phyloP scores from a whole-genome alignment of 495 filamentous ascomycete genomes.

The Penicillium parvum region DNA sequence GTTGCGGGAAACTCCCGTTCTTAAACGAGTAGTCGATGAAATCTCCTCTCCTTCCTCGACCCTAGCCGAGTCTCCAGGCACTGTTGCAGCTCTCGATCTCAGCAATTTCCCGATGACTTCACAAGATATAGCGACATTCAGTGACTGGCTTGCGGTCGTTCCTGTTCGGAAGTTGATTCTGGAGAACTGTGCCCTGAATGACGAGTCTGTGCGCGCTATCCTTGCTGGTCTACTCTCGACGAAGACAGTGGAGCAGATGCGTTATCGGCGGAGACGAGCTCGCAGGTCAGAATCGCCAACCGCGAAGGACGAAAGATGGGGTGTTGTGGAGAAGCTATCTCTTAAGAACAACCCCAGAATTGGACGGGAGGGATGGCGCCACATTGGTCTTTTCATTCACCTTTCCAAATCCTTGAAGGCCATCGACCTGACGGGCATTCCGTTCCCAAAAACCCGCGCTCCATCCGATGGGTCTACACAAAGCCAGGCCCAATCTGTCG shows the following conservation, averaged over 20 bases:
- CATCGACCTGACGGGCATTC: slow-evolving; percentile 79
- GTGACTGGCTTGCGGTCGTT: slow-evolving; percentile 91
- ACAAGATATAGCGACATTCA: slow-evolving; percentile 76
- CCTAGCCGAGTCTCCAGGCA: slow-evolving; percentile 56
- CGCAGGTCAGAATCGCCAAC: slow-evolving; percentile 20
- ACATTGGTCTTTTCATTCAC: slow-evolving; percentile 85
- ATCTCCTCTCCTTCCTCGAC: slow-evolving; percentile 64
- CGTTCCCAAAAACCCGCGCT: slow-evolving; percentile 56
- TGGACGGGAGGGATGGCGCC: slow-evolving; percentile 80
- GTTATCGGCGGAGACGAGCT: slow-evolving; percentile 38
- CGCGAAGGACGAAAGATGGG: slow-evolving; percentile 44
- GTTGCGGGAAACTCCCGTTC: slow-evolving; percentile 80
- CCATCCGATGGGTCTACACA: slow-evolving; percentile 14
- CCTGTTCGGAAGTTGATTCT: slow-evolving; percentile 80
- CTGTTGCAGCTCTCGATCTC: slow-evolving; percentile 77
- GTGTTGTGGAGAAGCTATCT: slow-evolving; percentile 79
- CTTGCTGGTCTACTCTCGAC: slow-evolving; percentile 82
- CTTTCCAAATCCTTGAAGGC: slow-evolving; percentile 82
- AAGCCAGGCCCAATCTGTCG: slow-evolving; percentile 19
- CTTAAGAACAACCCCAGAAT: slow-evolving; percentile 89
- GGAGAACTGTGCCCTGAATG: slow-evolving; percentile 79
- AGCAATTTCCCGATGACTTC: slow-evolving; percentile 78
- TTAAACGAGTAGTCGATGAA: slow-evolving; percentile 84
- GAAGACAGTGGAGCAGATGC: slow-evolving; percentile 56
- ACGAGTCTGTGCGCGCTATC: slow-evolving; percentile 80